Conservation (phyloP, 495 filamentous ascomycete species). For the Trichoderma erinaceum region DNA sequence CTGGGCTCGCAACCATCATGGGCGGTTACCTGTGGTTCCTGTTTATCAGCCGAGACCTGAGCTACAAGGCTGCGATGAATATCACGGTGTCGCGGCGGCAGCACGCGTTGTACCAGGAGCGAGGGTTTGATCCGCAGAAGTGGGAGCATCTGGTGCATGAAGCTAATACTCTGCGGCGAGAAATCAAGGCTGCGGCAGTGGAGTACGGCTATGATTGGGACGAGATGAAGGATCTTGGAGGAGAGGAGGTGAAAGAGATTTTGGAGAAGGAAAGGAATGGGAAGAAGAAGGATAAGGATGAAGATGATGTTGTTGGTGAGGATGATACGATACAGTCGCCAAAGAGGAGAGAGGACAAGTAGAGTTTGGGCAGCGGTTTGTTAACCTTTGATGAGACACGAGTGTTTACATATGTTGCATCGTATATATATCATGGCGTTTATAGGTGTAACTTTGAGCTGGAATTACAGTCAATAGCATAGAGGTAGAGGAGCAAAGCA, state of each 20-base stretch:
- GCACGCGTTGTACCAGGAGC: slow-evolving; percentile 63
- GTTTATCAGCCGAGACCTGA: slow-evolving; percentile 85
- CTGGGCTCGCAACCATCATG: slow-evolving; percentile 76
- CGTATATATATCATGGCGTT: too few species aligned
- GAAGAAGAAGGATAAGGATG: slow-evolving; percentile 27
- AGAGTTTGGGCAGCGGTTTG: slow-evolving; percentile 16
- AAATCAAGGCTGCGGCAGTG: slow-evolving; percentile 74
- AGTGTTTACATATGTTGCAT: neutral
- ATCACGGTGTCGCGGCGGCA: slow-evolving; percentile 76
- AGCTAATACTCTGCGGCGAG: slow-evolving; percentile 68
- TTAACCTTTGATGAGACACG: neutral
- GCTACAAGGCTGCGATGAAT: slow-evolving; percentile 77
- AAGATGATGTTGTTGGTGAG: slow-evolving; percentile 44
- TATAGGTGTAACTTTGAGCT: too few species aligned
- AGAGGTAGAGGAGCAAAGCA: too few species aligned
- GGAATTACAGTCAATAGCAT: too few species aligned
- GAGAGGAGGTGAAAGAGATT: slow-evolving; percentile 63
- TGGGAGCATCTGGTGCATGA: slow-evolving; percentile 81
- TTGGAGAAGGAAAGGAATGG: slow-evolving; percentile 52
- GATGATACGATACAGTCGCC: slow-evolving; percentile 42
- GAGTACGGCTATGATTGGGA: slow-evolving; percentile 97
- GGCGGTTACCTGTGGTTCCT: slow-evolving; percentile 90
- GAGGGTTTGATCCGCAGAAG: slow-evolving; percentile 65
- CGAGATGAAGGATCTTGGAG: slow-evolving; percentile 70
- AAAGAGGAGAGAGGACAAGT: slow-evolving; percentile 28